A percentile compares a stretch with the other conserved stretches of the same genome.
Evolutionary conservation across 768 basidiomycete species (phyloP).

Genomic region (Sistotremastrum niveocremeum): DNA sequence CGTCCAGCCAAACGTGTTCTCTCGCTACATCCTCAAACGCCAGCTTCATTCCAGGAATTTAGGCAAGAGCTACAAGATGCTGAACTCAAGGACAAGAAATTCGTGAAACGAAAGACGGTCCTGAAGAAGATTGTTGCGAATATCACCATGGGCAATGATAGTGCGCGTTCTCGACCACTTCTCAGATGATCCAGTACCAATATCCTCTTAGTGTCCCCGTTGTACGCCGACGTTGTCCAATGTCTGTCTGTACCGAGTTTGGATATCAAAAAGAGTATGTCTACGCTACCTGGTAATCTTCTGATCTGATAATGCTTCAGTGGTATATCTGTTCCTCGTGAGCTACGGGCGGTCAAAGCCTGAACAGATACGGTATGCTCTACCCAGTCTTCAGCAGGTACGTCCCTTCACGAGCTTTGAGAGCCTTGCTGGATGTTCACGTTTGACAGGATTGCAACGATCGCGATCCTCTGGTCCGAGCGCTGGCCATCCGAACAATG

Average conservation of each 20-base stretch:
- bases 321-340: slow-evolving; percentile 96
- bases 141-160: slow-evolving; percentile 99
- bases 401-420: slow-evolving; percentile 9
- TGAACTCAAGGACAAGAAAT: slow-evolving; percentile 95
- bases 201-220: slow-evolving; percentile 60
- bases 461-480: slow-evolving; percentile 91
- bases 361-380: slow-evolving; percentile 85
- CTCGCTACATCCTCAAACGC: slow-evolving; percentile 1
- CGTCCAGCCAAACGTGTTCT: slow-evolving; percentile 7
- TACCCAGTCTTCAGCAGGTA: slow-evolving; percentile 83
- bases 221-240: slow-evolving; percentile 92
- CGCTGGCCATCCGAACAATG: slow-evolving; percentile 97
- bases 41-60: slow-evolving; percentile 48
- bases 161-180: slow-evolving; percentile 26
- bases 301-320: slow-evolving; percentile 25
- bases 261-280: slow-evolving; percentile 97
- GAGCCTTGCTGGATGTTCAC: slow-evolving; percentile 4
- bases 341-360: slow-evolving; percentile 92
- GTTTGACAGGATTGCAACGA: slow-evolving; percentile 78
- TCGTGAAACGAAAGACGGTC: slow-evolving; percentile 80
- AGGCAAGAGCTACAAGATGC: slow-evolving; percentile 83
- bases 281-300: not conserved
- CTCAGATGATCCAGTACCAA: slow-evolving; percentile 11
- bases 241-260: slow-evolving; percentile 89
- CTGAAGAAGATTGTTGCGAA: slow-evolving; percentile 98